Base-by-base conservation (phyloP, 345 rosid species). In the Pugionium cornutum region DNA sequence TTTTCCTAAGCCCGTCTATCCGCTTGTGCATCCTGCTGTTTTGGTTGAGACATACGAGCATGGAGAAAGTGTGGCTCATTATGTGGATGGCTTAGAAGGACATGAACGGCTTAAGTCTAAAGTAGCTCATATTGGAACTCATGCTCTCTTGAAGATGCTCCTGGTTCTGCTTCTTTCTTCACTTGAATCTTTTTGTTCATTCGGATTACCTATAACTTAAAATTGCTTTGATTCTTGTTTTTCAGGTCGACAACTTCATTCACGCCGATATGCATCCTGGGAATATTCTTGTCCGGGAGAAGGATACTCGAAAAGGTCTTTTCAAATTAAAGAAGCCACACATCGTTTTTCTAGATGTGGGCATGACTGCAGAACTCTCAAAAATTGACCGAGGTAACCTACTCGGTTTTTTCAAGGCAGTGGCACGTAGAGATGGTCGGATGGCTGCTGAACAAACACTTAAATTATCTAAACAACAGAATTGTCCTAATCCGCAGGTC, bases 191-290 rank as follows among this genome's bases (percentile, higher is more conserved):
- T 4, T 63, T 59, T 9, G 26, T 40, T 39, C 32, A 36, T 32
- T 48, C 56, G 0, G 25, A 31, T 36, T 11, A 37, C 53, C 10
- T 9, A 7, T 4, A 29, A 54, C 68, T 60, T 61, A 26, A 26
- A 44, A 0, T 29, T 44, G 4, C 25, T 9, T 33, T 30, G 41
- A 47, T 54, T 40, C 47, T 33, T 61, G 11, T 36, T 45, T 76
- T 78, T 70, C 85, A 95, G 99, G 96, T 91, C 53, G 99, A 95
- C 76, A 91, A 95, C 79, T 95, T 95, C 69, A 84, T 95, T 60
- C 99, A 95, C 53, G 99, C 99, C 3, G 97, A 95, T 79, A 89
- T 95, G 99, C 97, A 95, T 84, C 97, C 99, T 9, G 97, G 97
- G 41, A 95, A 95, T 62, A 95, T 95, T 72, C 92, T 91, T 58